These are phyloP conservation scores for Pontederia paniculata DNA, from an alignment of 176 grass and related monocot species.

Conservation along the genomic window DNA sequence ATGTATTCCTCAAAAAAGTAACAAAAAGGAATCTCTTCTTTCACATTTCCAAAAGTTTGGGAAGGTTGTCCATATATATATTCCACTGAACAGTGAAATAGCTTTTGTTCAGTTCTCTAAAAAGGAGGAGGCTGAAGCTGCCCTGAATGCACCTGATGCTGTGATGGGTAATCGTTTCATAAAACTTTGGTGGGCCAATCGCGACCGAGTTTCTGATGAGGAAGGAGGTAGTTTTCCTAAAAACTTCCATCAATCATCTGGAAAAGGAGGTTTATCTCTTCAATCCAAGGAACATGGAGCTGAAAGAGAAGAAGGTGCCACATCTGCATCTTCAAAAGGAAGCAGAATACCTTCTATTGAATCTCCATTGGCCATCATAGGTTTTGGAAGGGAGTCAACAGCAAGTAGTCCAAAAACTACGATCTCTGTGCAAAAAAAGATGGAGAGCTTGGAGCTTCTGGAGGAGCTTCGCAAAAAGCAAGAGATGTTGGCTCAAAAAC, in stretches of 20 bases:
- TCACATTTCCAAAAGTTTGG: conserved; percentile 92
- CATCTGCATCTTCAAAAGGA: conserved; percentile 37
- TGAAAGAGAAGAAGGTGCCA: conserved; percentile 40
- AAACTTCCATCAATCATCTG: conserved; percentile 25
- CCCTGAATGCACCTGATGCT: conserved; percentile 81
- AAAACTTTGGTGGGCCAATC: conserved; percentile 94
- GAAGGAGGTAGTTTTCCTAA: conserved; percentile 22
- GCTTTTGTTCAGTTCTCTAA: conserved; percentile 97
- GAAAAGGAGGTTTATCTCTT: conserved; percentile 6
- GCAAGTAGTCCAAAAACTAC: conserved; percentile 35
- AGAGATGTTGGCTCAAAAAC: conserved; percentile 78
- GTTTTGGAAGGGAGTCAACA: conserved; percentile 27
- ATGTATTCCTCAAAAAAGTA: conserved; percentile 79
- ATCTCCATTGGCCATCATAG: conserved; percentile 20
- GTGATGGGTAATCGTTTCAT: conserved; percentile 99
- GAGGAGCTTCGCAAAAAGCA: conserved; percentile 97
- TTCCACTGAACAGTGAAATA: conserved; percentile 73
- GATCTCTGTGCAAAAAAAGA: conserved; percentile 43
- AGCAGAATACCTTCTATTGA: conserved; percentile 40
- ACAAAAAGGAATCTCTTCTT: conserved; percentile 56
- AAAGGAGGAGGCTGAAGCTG: conserved; percentile 94
- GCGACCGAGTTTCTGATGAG: conserved; percentile 62
- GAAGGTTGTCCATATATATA: conserved; percentile 81
- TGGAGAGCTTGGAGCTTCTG: conserved; percentile 63
- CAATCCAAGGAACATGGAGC: conserved; percentile 25